phyloP scores from a whole-genome alignment of 2,329 filamentous ascomycete genomes.

The Paradendryphiella salina region DNA sequence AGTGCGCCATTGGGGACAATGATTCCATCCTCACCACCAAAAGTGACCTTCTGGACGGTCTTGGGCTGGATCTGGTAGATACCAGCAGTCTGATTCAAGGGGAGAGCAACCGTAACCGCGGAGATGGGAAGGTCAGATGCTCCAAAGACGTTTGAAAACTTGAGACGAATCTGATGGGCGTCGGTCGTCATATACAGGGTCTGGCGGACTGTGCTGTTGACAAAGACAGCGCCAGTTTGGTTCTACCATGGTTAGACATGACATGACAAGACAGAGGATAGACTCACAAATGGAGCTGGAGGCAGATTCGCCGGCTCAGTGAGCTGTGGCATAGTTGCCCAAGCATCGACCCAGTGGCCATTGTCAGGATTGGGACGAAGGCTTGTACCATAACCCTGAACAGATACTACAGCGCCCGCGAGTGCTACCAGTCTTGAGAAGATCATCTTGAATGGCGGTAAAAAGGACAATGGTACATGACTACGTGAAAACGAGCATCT shows the following conservation, averaged over 20 bases:
- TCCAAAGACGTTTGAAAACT: constrained; percentile 69
- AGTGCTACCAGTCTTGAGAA: constrained; percentile 19
- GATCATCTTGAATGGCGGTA: constrained; percentile 14
- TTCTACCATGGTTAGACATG: constrained; percentile 49
- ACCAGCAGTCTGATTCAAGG: constrained; percentile 59
- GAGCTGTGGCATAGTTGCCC: constrained; percentile 68
- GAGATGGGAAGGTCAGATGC: constrained; percentile 63
- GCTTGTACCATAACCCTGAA: constrained; percentile 18
- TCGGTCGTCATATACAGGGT: constrained; percentile 64
- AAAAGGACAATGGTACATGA: background rate
- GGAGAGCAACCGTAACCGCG: constrained; percentile 60
- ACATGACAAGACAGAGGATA: background rate
- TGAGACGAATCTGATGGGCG: constrained; percentile 61
- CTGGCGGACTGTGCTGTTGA: constrained; percentile 67
- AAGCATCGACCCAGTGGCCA: constrained; percentile 64
- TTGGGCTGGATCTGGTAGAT: constrained; percentile 56
- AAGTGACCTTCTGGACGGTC: constrained; percentile 60
- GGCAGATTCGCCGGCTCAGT: constrained; percentile 66
- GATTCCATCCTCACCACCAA: constrained; percentile 58
- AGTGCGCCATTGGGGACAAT: constrained; percentile 60
- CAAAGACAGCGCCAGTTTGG: constrained; percentile 58
- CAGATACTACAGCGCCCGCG: constrained; percentile 16
- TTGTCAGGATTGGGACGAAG: constrained; percentile 33
- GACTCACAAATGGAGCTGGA: constrained; percentile 56
- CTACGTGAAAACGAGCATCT: constrained; percentile 10